Conservation (phyloP, 2,329 filamentous ascomycete genomes). For the Gyromitra esculenta region DNA sequence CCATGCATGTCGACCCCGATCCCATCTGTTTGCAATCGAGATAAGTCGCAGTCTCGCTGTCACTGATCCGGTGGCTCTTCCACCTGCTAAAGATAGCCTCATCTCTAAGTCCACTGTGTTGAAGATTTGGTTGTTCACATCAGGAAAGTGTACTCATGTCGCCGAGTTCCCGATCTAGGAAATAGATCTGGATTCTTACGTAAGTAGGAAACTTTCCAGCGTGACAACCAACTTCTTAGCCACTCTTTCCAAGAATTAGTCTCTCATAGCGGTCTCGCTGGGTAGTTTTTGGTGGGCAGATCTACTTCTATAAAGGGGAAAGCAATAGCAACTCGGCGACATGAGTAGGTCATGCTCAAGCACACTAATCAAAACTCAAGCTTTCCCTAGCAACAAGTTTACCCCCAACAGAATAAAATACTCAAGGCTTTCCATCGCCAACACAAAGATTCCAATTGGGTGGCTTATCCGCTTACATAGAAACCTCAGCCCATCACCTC, state of each 20-base stretch:
- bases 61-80: not conserved
- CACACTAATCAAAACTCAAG: conserved; percentile 1
- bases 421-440: not conserved
- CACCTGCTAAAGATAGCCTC: conserved; percentile 13
- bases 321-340: too few species aligned
- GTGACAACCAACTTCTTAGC: too few species aligned
- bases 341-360: not conserved
- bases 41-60: not conserved
- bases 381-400: not conserved
- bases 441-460: not conserved
- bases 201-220: too few species aligned
- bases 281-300: too few species aligned
- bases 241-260: too few species aligned
- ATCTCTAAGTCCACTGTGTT: not conserved
- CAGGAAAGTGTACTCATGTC: not conserved
- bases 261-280: too few species aligned
- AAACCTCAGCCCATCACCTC: not conserved
- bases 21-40: conserved; percentile 13
- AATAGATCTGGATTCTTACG: too few species aligned
- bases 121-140: not conserved
- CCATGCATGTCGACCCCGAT: conserved; percentile 12
- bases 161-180: too few species aligned
- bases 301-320: too few species aligned
- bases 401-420: not conserved
- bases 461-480: not conserved